phyloP scores from a whole-genome alignment of 768 basidiomycete species.

The Boletus sp. region DNA sequence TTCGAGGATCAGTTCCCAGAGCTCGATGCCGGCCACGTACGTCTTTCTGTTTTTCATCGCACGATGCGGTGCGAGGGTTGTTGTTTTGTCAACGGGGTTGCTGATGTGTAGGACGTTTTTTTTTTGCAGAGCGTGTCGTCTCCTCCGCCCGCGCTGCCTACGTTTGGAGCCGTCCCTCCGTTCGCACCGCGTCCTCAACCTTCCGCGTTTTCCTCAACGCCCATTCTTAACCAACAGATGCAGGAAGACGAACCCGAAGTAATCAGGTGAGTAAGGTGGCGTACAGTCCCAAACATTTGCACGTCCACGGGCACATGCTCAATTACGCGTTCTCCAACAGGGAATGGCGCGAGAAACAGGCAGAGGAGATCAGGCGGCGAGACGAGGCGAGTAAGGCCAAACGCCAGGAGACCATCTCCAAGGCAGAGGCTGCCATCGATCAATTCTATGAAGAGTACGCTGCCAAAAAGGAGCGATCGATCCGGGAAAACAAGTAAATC shows the following conservation, averaged over 20 bases:
- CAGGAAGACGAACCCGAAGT: slow-evolving; percentile 83
- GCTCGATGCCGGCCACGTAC: slow-evolving; percentile 51
- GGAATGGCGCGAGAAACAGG: slow-evolving; percentile 85
- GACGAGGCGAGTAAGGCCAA: slow-evolving; percentile 76
- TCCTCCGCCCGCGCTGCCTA: slow-evolving; percentile 30
- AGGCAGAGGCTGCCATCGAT: slow-evolving; percentile 84
- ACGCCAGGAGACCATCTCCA: slow-evolving; percentile 78
- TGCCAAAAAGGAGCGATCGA: slow-evolving; percentile 83
- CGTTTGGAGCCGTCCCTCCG: slow-evolving; percentile 48
- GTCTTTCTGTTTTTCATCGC: slow-evolving; percentile 9
- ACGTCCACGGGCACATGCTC: not conserved
- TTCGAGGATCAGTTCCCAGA: slow-evolving; percentile 87
- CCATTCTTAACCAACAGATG: slow-evolving; percentile 64
- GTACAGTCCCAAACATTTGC: not conserved
- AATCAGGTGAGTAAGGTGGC: slow-evolving; percentile 55
- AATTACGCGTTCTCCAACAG: slow-evolving; percentile 36
- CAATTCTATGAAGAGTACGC: slow-evolving; percentile 89
- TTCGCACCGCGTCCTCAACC: slow-evolving; percentile 78
- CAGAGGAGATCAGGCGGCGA: slow-evolving; percentile 74
- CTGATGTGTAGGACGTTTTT: slow-evolving; percentile 1
- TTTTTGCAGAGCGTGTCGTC: slow-evolving; percentile 34
- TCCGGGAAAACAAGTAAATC: slow-evolving; percentile 88
- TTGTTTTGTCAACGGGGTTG: not conserved
- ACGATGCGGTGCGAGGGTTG: slow-evolving; percentile 13
- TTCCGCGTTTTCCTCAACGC: slow-evolving; percentile 66